Evolutionary conservation across 495 filamentous ascomycete species (phyloP).

Genomic region (Penicillium silybi): DNA sequence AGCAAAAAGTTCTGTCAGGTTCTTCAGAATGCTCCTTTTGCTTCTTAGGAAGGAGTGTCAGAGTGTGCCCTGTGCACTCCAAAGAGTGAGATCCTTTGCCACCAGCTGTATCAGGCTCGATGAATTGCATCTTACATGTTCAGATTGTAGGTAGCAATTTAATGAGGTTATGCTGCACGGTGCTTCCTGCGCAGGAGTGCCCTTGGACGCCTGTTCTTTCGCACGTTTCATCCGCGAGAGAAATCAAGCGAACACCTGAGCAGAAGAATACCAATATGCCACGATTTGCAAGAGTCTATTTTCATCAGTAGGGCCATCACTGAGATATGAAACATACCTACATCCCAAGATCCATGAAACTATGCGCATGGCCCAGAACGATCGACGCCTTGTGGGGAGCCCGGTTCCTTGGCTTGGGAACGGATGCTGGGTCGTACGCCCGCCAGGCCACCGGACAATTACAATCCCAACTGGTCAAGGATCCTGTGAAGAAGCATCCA

Average conservation of each 20-base stretch:
- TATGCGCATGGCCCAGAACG: background rate
- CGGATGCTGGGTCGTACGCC: background rate
- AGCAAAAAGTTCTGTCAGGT: background rate
- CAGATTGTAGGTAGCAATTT: background rate
- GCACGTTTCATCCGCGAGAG: background rate
- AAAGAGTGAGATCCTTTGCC: background rate
- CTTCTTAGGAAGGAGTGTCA: background rate
- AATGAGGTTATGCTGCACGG: background rate
- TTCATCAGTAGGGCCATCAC: too few species aligned
- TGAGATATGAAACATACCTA: background rate
- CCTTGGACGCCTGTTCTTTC: background rate
- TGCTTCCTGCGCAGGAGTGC: background rate
- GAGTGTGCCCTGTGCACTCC: background rate
- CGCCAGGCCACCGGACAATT: slow-evolving; percentile 5
- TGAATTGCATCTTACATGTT: background rate
- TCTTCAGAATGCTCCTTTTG: background rate
- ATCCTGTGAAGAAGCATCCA: background rate
- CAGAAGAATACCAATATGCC: background rate
- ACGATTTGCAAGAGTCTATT: too few species aligned
- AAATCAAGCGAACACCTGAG: background rate
- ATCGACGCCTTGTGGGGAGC: background rate
- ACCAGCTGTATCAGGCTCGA: background rate
- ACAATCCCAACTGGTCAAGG: background rate
- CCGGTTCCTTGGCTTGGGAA: slow-evolving; percentile 2
- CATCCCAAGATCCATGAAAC: background rate